A percentile compares a stretch with the other conserved stretches of the same genome.
These are phyloP conservation scores for Malassezia equina DNA, from an alignment of 1,284 basidiomycete genomes.

Conservation along the genomic window DNA sequence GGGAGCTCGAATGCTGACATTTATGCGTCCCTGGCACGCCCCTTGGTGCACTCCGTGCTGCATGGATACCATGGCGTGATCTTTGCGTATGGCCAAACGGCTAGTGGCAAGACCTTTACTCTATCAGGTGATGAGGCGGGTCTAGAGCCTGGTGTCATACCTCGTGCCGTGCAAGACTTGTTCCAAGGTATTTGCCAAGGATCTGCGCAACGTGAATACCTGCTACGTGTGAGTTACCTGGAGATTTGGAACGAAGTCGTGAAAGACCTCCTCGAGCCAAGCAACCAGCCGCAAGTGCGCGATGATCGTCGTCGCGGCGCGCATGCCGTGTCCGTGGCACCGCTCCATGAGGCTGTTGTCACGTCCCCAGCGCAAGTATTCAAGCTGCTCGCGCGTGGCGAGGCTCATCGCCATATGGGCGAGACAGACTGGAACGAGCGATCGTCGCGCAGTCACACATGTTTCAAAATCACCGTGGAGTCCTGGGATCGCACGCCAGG, in stretches of 20 bases:
- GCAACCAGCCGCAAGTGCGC: constrained; percentile 50
- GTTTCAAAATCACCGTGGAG: constrained; percentile 53
- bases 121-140: constrained; percentile 29
- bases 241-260: constrained; percentile 96
- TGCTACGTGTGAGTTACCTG: constrained; percentile 84
- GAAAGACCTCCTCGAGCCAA: constrained; percentile 70
- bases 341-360: constrained; percentile 79
- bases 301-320: constrained; percentile 28
- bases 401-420: constrained; percentile 77
- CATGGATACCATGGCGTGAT: constrained; percentile 42
- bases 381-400: constrained; percentile 72
- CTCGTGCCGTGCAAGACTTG: constrained; percentile 33
- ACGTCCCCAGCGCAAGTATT: constrained; percentile 75
- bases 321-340: constrained; percentile 54
- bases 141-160: constrained; percentile 51
- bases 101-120: constrained; percentile 43
- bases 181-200: constrained; percentile 50
- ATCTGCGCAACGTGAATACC: constrained; percentile 61
- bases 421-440: constrained; percentile 95
- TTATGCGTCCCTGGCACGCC: constrained; percentile 71
- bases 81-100: constrained; percentile 48
- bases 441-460: constrained; percentile 78
- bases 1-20: constrained; percentile 72
- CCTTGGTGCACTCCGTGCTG: constrained; percentile 57
- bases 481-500: constrained; percentile 22